phyloP scores from a whole-genome alignment of 2,329 filamentous ascomycete species.

The Bimuria novae-zelandiae region DNA sequence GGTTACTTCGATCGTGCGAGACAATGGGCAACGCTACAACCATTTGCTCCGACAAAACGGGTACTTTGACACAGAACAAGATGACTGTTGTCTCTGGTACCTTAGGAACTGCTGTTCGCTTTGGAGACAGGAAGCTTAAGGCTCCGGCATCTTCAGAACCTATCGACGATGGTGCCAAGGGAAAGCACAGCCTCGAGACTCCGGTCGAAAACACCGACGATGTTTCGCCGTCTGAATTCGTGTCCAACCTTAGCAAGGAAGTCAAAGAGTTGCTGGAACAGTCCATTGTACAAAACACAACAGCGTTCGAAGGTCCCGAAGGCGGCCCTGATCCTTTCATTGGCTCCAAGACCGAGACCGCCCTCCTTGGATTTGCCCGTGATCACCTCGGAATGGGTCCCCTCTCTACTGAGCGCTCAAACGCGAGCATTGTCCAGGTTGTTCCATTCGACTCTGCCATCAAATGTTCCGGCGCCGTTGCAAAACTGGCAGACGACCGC shows the following conservation, averaged over 20 bases:
- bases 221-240: conserved; percentile 60
- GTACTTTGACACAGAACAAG: conserved; percentile 50
- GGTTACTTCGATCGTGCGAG: conserved; percentile 69
- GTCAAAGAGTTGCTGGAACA: conserved; percentile 64
- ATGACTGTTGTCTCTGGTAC: conserved; percentile 72
- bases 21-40: conserved; percentile 75
- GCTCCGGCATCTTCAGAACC: conserved; percentile 17
- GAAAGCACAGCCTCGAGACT: conserved; percentile 36
- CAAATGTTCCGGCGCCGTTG: conserved; percentile 71
- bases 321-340: conserved; percentile 60
- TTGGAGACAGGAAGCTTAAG: conserved; percentile 53
- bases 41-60: conserved; percentile 70
- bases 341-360: conserved; percentile 79
- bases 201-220: conserved; percentile 50
- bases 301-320: conserved; percentile 50
- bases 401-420: conserved; percentile 65
- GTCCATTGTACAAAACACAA: conserved; percentile 53
- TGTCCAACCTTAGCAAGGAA: conserved; percentile 55
- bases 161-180: conserved; percentile 37
- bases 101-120: conserved; percentile 63
- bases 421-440: conserved; percentile 62
- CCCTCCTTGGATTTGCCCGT: conserved; percentile 70
- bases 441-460: conserved; percentile 66
- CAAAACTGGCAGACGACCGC: conserved; percentile 59
- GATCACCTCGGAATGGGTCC: conserved; percentile 68